Percentiles rank a stretch among this genome's conserved stretches.
Evolutionary conservation across 176 grass and related monocot species (phyloP).

Genomic region (Musa beccarii): DNA sequence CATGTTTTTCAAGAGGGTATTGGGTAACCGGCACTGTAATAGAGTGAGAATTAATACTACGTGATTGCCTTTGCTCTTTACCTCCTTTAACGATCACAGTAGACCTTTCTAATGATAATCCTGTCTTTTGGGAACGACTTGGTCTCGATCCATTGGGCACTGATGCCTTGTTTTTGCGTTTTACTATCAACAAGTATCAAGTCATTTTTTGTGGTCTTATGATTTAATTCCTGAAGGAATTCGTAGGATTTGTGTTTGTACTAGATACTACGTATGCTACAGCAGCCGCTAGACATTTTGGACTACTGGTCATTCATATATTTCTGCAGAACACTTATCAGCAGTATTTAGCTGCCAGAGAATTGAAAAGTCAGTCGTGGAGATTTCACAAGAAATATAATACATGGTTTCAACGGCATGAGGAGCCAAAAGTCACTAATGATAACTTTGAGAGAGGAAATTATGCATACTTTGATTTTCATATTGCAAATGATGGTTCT

Average conservation of each 20-base stretch:
- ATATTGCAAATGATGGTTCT: slow-evolving; percentile 58
- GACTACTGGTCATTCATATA: neutral
- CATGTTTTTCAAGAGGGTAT: too few species aligned
- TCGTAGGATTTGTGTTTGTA: neutral
- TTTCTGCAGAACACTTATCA: slow-evolving; percentile 72
- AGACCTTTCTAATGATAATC: slow-evolving; percentile 32
- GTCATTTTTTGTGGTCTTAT: neutral
- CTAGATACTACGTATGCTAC: neutral
- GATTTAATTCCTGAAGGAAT: neutral
- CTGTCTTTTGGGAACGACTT: slow-evolving; percentile 84
- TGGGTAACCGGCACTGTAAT: too few species aligned
- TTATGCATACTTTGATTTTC: slow-evolving; percentile 95
- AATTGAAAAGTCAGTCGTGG: slow-evolving; percentile 96
- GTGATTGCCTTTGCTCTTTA: too few species aligned
- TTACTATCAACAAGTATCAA: slow-evolving; percentile 82
- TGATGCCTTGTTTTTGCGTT: slow-evolving; percentile 94
- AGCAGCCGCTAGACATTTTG: neutral
- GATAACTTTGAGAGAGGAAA: slow-evolving; percentile 91
- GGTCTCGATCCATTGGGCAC: slow-evolving; percentile 67
- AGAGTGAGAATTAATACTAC: too few species aligned
- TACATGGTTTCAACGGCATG: slow-evolving; percentile 98
- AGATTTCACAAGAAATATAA: slow-evolving; percentile 90
- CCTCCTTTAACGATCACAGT: too few species aligned
- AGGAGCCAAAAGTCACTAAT: slow-evolving; percentile 89
- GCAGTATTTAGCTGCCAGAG: slow-evolving; percentile 84